Percentiles rank a stretch among this genome's conserved stretches.
Evolutionary conservation across 2,329 filamentous ascomycete genomes (phyloP).

Genomic region (Diaporthe citri): DNA sequence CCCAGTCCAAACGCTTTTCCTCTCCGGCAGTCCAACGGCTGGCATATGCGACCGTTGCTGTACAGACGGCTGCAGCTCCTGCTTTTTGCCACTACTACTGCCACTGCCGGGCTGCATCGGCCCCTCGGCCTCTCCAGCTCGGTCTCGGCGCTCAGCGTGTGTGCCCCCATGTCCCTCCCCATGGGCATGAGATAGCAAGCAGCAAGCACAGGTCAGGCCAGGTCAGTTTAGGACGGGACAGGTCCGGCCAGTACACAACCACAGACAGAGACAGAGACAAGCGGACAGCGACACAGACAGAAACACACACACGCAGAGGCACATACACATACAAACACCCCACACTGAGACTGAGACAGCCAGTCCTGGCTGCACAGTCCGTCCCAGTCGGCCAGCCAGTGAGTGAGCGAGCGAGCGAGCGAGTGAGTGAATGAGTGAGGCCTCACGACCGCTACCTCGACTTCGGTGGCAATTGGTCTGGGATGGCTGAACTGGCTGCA

Average conservation of each 20-base stretch:
- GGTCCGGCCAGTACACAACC: not conserved
- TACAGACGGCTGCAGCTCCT: slow-evolving; percentile 2
- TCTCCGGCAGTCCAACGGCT: not conserved
- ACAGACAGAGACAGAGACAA: not conserved
- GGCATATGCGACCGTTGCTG: not conserved
- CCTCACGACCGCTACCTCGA: not conserved
- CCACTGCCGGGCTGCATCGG: slow-evolving; percentile 19
- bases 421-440: not conserved
- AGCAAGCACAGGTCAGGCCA: slow-evolving; percentile 11
- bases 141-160: slow-evolving; percentile 25
- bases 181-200: slow-evolving; percentile 1
- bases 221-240: not conserved
- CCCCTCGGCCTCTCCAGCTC: slow-evolving; percentile 16
- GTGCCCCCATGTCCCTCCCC: not conserved
- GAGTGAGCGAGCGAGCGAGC: not conserved
- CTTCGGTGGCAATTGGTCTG: slow-evolving; percentile 13
- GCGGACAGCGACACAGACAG: not conserved
- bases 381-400: not conserved
- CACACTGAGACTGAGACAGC: not conserved
- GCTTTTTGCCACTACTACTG: slow-evolving; percentile 11
- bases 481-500: slow-evolving; percentile 61
- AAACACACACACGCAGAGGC: not conserved
- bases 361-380: not conserved
- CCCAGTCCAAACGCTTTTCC: not conserved
- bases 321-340: not conserved